Conservation (phyloP, 306 rosid species). For the Inga leiocalycina region DNA sequence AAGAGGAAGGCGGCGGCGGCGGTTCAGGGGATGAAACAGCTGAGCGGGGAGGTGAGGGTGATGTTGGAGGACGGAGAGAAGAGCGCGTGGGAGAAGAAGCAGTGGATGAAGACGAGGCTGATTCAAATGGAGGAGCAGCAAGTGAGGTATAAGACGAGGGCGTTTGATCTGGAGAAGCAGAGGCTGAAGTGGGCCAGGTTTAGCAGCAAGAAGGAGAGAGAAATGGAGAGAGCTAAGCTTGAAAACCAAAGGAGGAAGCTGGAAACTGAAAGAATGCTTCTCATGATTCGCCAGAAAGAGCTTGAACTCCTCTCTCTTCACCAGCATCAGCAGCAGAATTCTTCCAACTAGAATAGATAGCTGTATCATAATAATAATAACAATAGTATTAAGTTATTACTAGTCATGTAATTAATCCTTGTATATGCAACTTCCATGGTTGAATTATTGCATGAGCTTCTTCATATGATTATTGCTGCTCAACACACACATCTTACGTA, state of each 20-base stretch:
- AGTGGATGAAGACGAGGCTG: constrained; percentile 63
- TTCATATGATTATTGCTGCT: too few species aligned
- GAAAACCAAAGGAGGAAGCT: constrained; percentile 63
- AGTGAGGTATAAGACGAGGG: constrained; percentile 46
- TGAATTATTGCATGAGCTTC: too few species aligned
- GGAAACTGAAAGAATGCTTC: constrained; percentile 74
- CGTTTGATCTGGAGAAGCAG: constrained; percentile 80
- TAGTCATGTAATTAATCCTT: background rate
- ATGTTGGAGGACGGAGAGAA: constrained; percentile 65
- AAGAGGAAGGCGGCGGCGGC: constrained; percentile 38
- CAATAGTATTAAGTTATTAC: too few species aligned
- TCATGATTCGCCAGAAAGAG: constrained; percentile 70
- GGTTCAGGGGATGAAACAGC: constrained; percentile 44
- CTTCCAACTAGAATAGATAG: constrained; percentile 35
- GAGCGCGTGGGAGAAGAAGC: constrained; percentile 78
- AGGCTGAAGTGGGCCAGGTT: constrained; percentile 82
- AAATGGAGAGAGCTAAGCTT: constrained; percentile 81
- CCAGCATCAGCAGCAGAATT: constrained; percentile 51
- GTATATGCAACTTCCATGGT: background rate
- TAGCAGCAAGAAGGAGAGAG: constrained; percentile 87
- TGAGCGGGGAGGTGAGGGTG: constrained; percentile 52
- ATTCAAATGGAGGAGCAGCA: constrained; percentile 72
- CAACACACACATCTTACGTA: too few species aligned
- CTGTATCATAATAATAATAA: background rate
- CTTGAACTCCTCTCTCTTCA: constrained; percentile 49